phyloP scores from a whole-genome alignment of 2,329 filamentous ascomycete genomes.

The Aureobasidium subglaciale region DNA sequence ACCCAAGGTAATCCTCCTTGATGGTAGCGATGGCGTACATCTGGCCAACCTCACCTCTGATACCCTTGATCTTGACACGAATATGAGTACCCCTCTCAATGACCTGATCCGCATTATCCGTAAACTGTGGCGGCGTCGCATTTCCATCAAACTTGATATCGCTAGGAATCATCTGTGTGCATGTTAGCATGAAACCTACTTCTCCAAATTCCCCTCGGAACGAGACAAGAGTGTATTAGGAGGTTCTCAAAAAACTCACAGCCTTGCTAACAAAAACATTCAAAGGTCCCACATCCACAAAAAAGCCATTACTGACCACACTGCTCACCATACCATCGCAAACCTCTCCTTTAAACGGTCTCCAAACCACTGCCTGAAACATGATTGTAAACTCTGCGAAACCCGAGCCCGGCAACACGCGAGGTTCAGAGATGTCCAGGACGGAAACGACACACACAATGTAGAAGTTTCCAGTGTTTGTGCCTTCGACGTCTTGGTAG shows the following conservation, averaged over 20 bases:
- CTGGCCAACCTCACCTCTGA: conserved; percentile 83
- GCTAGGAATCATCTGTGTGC: conserved; percentile 69
- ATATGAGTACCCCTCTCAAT: conserved; percentile 93
- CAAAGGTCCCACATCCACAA: conserved; percentile 72
- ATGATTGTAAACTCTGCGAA: conserved; percentile 90
- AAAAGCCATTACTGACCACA: conserved; percentile 89
- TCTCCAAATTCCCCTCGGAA: too few species aligned
- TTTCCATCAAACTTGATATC: conserved; percentile 94
- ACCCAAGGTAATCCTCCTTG: conserved; percentile 57
- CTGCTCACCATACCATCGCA: conserved; percentile 91
- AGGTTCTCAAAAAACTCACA: conserved; percentile 57
- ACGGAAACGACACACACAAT: conserved; percentile 98
- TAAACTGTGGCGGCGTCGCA: conserved; percentile 92
- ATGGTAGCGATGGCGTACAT: conserved; percentile 98
- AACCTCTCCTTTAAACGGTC: conserved; percentile 96
- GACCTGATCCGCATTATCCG: conserved; percentile 86
- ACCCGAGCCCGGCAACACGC: conserved; percentile 84
- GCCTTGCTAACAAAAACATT: conserved; percentile 74
- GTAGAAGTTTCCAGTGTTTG: conserved; percentile 91
- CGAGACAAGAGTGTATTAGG: too few species aligned
- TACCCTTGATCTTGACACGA: conserved; percentile 88
- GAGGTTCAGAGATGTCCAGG: conserved; percentile 79
- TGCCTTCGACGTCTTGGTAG: conserved; percentile 87
- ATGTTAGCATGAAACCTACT: not conserved
- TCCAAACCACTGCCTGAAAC: conserved; percentile 94